These are phyloP conservation scores for Puccinia coronata DNA, from an alignment of 1,284 basidiomycete species.

Conservation along the genomic window DNA sequence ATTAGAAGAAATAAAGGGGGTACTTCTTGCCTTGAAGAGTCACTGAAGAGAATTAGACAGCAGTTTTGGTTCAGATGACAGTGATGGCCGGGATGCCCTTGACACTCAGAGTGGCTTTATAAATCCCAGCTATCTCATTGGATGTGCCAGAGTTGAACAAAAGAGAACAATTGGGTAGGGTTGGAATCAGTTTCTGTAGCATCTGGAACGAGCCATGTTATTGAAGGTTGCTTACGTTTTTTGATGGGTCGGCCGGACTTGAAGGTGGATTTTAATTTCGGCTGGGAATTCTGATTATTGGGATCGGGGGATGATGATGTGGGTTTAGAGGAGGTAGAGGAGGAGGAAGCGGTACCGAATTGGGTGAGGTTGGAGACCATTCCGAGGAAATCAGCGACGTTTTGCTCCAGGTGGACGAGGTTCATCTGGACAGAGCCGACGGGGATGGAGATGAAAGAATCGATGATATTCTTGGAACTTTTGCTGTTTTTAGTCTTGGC, in stretches of 20 bases:
- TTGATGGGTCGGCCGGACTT: conserved; percentile 45
- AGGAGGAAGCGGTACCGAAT: conserved; percentile 8
- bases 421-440: conserved; percentile 42
- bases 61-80: no score
- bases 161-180: neutral
- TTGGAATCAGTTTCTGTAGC: neutral
- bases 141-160: neutral
- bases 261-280: neutral
- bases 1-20: no score
- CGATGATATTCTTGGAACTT: neutral
- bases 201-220: neutral
- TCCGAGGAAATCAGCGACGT: conserved; percentile 20
- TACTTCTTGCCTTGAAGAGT: no score
- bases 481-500: neutral
- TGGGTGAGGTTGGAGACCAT: conserved; percentile 39
- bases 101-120: conserved; percentile 20
- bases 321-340: neutral
- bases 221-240: conserved; percentile 14
- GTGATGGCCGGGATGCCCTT: conserved; percentile 11
- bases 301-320: neutral
- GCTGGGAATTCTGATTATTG: neutral
- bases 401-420: conserved; percentile 36
- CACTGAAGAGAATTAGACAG: no score
- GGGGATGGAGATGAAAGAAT: conserved; percentile 20
- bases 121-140: neutral